Evolutionary conservation across 192 early-diverging fungal species (phyloP), one percentile per base, ranked within the genome.

Genomic region (Coemansia nantahalensis): DNA sequence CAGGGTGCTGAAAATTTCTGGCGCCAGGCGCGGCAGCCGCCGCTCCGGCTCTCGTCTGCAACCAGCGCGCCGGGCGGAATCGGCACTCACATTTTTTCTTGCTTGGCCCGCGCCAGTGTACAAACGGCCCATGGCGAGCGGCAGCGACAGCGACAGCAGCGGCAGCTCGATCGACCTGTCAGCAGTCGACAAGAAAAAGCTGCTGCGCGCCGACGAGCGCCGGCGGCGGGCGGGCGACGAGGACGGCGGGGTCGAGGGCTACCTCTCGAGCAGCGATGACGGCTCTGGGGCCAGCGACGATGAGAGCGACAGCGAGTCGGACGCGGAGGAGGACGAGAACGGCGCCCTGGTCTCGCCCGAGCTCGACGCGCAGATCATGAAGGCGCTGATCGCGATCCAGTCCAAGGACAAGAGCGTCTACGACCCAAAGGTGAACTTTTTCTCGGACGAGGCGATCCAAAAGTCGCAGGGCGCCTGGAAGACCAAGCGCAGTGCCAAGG

Each of bases 321-420:
- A 88, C 30, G 86, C 83, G 21, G 86, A 86, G 21, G 90, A 92
- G 54, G 90, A 92, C 62, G 86, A 88, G 51, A 68, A 77, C 39
- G 90, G 85, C 28, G 85, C 84, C 49, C 78, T 97, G 18, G 75
- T 93, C 9, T 94, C 94, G 6, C 90, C 93, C 7, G 90, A 88
- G 24, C 62, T 97, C 9, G 94, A 98, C 51, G 87, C 84, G 8
- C 90, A 95, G 67, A 97, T 98, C 48, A 82, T 98, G 82, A 88
- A 88, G 48, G 94, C 95, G 2, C 90, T 97, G 51, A 82, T 83
- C 0, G 73, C 87, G 22, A 88, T 98, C 42, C 81, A 84, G 3
- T 65, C 78, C 14, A 84, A 88, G 37, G 84, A 92, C 48, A 83
- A 85, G 24, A 78, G 82, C 57, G 86, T 98, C 1, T 98, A 98